Evolutionary conservation across 2,329 filamentous ascomycete species (phyloP), one percentile per base, ranked within the genome.

Genomic region (Pseudocercospora musae): DNA sequence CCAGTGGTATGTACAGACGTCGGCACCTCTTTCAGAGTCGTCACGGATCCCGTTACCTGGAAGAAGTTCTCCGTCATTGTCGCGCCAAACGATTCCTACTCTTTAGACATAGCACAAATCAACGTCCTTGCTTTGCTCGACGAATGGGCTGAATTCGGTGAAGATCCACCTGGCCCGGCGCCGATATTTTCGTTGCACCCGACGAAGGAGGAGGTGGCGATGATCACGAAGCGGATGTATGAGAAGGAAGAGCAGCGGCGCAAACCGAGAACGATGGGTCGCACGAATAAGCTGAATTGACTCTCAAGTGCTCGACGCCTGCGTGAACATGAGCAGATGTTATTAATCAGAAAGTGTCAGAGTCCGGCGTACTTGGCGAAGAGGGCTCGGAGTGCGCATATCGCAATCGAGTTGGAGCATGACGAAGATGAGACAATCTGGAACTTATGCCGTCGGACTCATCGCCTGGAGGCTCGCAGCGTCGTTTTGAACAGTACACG

Each of bases 81-180:
- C 2, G 83, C 86, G 13, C 86, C 86, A 2, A 88, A 88, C 67
- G 86, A 89, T 70, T 81, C 85, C 3, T 79, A 80, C 40, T 81
- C 83, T 4, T 78, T 89, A 1, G 86, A 86, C 1, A 78, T 82
- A 23, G 86, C 86, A 0, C 86, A 89, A 68, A 83, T 89, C 65
- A 83, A 83, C 60, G 80, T 88, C 67, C 78, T 89, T 11, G 84
- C 81, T 6, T 81, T 89, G 78, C 75, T 87, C 1, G 86, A 84
- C 3, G 82, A 86, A 69, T 89, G 85, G 85, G 77, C 80, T 58
- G 76, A 82, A 54, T 87, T 85, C 69, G 82, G 84, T 3, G 81
- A 84, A 1, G 85, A 87, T 62, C 67, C 68, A 3, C 64, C 64
- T 2, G 75, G 74, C 7, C 69, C 74, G 23, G 68, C 77, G 9